Conservation (phyloP, 441 rosid genomes). For the Adansonia rubrostipa region DNA sequence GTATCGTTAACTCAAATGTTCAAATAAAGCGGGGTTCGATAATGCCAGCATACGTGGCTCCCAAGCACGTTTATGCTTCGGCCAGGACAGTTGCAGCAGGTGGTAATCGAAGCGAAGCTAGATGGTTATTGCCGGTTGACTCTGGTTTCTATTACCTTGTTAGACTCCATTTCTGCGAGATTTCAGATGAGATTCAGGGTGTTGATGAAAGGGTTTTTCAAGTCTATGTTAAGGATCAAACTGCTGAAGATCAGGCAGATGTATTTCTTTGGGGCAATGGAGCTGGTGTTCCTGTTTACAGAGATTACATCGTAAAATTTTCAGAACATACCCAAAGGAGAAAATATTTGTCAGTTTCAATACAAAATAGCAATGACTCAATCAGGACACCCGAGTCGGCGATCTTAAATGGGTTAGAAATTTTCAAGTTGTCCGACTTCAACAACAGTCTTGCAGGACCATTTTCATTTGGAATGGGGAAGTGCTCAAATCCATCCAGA, state of each 20-base stretch:
- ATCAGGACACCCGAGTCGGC: slow-evolving; percentile 9
- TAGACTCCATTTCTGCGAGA: slow-evolving; percentile 19
- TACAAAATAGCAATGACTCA: slow-evolving; percentile 4
- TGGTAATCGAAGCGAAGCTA: background rate
- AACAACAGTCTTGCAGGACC: slow-evolving; percentile 31
- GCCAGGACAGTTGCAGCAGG: background rate
- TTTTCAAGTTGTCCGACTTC: slow-evolving; percentile 27
- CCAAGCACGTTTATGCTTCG: background rate
- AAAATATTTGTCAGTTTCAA: slow-evolving; percentile 2
- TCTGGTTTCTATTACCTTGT: slow-evolving; percentile 21
- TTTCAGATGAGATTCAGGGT: background rate
- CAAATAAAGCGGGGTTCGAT: background rate
- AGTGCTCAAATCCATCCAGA: background rate
- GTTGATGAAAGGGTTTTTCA: slow-evolving; percentile 13
- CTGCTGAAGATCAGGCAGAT: slow-evolving; percentile 8
- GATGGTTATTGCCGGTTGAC: slow-evolving; percentile 9
- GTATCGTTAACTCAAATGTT: background rate
- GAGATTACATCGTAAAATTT: background rate
- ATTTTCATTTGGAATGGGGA: slow-evolving; percentile 21
- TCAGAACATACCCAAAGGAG: background rate
- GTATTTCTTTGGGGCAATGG: background rate
- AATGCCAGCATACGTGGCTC: background rate
- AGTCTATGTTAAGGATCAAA: slow-evolving; percentile 11
- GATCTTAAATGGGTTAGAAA: slow-evolving; percentile 42
- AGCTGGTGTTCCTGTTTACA: background rate